Base-by-base conservation (phyloP, 2,329 filamentous ascomycete genomes). In the Fusarium tuaranense region DNA sequence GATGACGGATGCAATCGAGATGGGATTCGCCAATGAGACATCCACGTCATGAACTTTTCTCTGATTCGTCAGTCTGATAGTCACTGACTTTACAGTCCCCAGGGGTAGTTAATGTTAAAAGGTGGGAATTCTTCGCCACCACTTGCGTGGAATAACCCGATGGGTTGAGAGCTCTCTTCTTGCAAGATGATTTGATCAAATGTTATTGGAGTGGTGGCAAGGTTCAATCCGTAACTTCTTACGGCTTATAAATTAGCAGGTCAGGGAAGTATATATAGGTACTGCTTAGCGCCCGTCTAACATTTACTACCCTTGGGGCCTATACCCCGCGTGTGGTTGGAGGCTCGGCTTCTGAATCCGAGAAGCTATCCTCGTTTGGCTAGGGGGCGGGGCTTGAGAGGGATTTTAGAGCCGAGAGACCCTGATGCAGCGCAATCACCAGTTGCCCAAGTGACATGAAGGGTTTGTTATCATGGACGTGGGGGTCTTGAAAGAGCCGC, bases 261-360 rank as follows among this genome's bases (percentile, higher is more conserved):
- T n/a, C n/a, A n/a, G n/a, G n/a, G n/a, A n/a, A n/a, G n/a, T n/a
- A n/a, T n/a, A n/a, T n/a, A n/a, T n/a, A n/a, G n/a, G n/a, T n/a
- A n/a, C n/a, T n/a, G n/a, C n/a, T n/a, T n/a, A n/a, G n/a, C n/a
- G n/a, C n/a, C n/a, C n/a, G n/a, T n/a, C n/a, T n/a, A n/a, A n/a
- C n/a, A n/a, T n/a, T n/a, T n/a, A n/a, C n/a, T n/a, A n/a, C n/a
- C n/a, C n/a, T n/a, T n/a, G n/a, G n/a, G n/a, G n/a, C n/a, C n/a
- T n/a, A n/a, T n/a, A n/a, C 63, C 65, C 65, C 58, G 48, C 58
- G 36, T 18, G 38, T 46, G 46, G 44, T 57, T 63, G 27, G 65
- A 63, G 38, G 27, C 25, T 66, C 68, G 68, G 68, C 36, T 69
- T 65, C 7, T 16, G 16, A 61, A 65, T 30, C 68, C 68, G 68